Evolutionary conservation across 2,329 filamentous ascomycete genomes (phyloP), one percentile per base, ranked within the genome.

Genomic region (Thelonectria discophora): DNA sequence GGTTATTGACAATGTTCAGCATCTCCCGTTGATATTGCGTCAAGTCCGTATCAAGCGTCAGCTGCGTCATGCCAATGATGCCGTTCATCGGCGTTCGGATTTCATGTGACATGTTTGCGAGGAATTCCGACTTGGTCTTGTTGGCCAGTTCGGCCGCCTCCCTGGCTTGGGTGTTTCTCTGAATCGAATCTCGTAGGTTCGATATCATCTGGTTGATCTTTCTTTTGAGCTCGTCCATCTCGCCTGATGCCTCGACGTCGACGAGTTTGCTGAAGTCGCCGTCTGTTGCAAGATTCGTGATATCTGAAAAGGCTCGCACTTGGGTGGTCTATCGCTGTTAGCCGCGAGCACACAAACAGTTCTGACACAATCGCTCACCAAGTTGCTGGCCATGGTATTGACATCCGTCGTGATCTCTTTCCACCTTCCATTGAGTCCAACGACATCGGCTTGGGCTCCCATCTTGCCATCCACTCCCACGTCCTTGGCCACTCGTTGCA

Each of bases 171-270:
- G 94, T 97, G 76, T 98, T 99, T 76, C 93, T 89, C 77, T 98
- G 94, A 69, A 99, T 97, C 83, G 92, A 96, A 79, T 98, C 95
- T 69, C 94, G 85, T 65, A 99, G 81, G 75, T 97, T 97, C 75
- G 92, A 95, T 55, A 98, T 94, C 95, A 99, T 99, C 81, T 96
- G 92, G 76, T 98, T 99, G 85, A 99, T 98, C 84, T 98, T 98
- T 72, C 94, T 89, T 80, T 99, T 99, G 71, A 99, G 84, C 77
- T 98, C 94, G 78, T 98, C 95, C 95, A 99, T 98, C 78, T 99
- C 95, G 66, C 95, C 95, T 12, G 94, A 97, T 18, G 95, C 95
- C 77, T 97, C 94, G 17, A 99, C 94, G 49, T 95, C 97, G 76
- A 99, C 94, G 60, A 96, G 88, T 76, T 97, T 97, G 21, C 93